A percentile compares a stretch with the other conserved stretches of the same genome.
Evolutionary conservation across 768 basidiomycete species (phyloP).

Genomic region (Macrolepiota albuminosa): DNA sequence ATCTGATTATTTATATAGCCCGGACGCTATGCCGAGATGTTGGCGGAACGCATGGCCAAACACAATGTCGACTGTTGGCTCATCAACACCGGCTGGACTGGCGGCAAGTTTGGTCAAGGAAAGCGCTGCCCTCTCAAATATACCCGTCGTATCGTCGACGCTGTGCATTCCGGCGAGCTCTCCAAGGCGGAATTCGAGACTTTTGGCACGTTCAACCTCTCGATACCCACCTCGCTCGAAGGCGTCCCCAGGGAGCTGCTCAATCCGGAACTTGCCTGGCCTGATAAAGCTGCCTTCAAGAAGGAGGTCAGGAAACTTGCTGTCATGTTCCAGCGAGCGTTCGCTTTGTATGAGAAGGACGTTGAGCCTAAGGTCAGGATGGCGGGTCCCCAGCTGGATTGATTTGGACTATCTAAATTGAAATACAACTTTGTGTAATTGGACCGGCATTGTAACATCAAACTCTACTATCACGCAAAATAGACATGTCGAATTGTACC

Average conservation of each 20-base stretch:
- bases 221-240: constrained; percentile 76
- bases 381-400: constrained; percentile 64
- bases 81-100: constrained; percentile 98
- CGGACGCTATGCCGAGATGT: constrained; percentile 93
- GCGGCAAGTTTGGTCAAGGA: constrained; percentile 88
- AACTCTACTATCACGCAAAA: constrained; percentile 5
- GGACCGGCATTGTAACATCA: constrained; percentile 7
- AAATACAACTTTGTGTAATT: constrained; percentile 1
- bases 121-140: constrained; percentile 95
- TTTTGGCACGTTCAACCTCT: constrained; percentile 78
- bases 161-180: constrained; percentile 91
- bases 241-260: constrained; percentile 90
- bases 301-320: constrained; percentile 84
- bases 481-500: constrained; percentile 3
- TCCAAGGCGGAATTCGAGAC: constrained; percentile 83
- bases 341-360: constrained; percentile 85
- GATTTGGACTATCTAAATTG: constrained; percentile 5
- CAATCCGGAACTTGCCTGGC: constrained; percentile 85
- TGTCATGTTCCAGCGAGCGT: constrained; percentile 93
- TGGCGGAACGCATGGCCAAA: constrained; percentile 89
- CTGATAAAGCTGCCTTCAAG: constrained; percentile 84
- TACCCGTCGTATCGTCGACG: constrained; percentile 95
- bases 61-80: constrained; percentile 94
- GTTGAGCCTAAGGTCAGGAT: constrained; percentile 74
- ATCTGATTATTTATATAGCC: constrained; percentile 42